phyloP scores from a whole-genome alignment of 352 stramenopile species.

The Globisporangium perplexum region DNA sequence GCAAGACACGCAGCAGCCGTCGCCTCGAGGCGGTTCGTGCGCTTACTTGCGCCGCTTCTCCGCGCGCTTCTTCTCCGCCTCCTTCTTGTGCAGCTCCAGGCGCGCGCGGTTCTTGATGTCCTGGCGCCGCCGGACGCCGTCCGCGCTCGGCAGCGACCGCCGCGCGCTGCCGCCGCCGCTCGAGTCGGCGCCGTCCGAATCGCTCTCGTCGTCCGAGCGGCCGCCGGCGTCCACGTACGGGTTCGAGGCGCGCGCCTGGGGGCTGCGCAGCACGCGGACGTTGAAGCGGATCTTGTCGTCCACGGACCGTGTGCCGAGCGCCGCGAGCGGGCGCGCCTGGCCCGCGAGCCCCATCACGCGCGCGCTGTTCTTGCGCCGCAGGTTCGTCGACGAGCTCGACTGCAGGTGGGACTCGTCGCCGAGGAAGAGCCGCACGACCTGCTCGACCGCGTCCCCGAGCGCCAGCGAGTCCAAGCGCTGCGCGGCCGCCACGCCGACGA shows the following conservation, averaged over 20 bases:
- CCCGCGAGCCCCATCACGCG: constrained; percentile 33
- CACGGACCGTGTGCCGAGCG: constrained; percentile 34
- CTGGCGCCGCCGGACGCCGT: constrained; percentile 36
- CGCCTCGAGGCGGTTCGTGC: not conserved
- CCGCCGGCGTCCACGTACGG: constrained; percentile 36
- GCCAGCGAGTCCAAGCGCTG: constrained; percentile 52
- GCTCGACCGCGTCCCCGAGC: constrained; percentile 66
- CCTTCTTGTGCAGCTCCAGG: constrained; percentile 62
- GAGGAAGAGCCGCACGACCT: constrained; percentile 65
- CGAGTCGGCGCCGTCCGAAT: constrained; percentile 19
- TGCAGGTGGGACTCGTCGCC: constrained; percentile 71
- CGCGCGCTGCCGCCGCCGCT: constrained; percentile 1
- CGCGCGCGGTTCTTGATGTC: constrained; percentile 65
- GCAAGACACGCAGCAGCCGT: not conserved
- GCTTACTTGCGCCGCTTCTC: constrained; percentile 29
- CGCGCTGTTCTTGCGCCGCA: constrained; percentile 74
- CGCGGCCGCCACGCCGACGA: constrained; percentile 45
- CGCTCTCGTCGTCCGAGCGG: constrained; percentile 13
- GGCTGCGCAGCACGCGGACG: constrained; percentile 58
- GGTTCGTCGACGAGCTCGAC: constrained; percentile 31
- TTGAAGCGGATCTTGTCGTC: constrained; percentile 76
- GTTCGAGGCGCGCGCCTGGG: constrained; percentile 48
- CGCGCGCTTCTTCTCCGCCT: constrained; percentile 30
- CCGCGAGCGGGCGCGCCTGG: constrained; percentile 19
- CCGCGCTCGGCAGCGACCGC: not conserved